Evolutionary conservation across 495 filamentous ascomycete genomes (phyloP), one percentile per base, ranked within the genome.

Genomic region (Neurospora africana): DNA sequence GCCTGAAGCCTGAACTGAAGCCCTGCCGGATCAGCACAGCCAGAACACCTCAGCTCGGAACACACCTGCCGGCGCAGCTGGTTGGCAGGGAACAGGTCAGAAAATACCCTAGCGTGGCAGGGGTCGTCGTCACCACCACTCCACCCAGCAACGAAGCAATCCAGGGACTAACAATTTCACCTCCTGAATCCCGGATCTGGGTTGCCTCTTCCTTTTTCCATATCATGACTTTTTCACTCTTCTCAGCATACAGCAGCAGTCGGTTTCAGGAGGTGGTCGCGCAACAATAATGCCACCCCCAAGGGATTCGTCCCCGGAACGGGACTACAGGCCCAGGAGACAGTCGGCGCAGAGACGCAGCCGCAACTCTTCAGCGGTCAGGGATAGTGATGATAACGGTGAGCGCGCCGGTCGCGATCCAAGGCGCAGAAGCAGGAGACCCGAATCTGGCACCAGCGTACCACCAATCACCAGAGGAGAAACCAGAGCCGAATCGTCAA

Each of bases 361-460:
- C 27, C 53, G 53, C 53, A 61, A 61, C 53, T 61, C 53, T 61
- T 61, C 53, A 61, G 53, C 53, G 53, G 53, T 61, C 53, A 61
- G 53, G 27, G 27, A 61, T 33, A 61, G 53, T 33, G 53, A 61
- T 19, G 53, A 61, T 61, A 15, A 61, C 53, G 41, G 41, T 44
- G 41, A 44, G n/a, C 53, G 53, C 23, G 53, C 53, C 30, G 53
- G 53, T 30, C 53, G 53, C 53, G 53, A 61, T 8, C 53, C 53
- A 61, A 61, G 53, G 27, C 53, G 53, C 53, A 33, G 53, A 33
- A 61, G 70, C 70, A 76, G 70, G 44, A 58, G 69, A 37, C 72
- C 71, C 39, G 81, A 80, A 30, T 43, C 77, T 21, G 74, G 72
- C n/a, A 72, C 76, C 13, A 75, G 75, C 69, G 77, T 77, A 7